Evolutionary conservation across 106 monocot genomes (phyloP), one percentile per base, ranked within the genome.

Genomic region (Platanthera guangdongensis): DNA sequence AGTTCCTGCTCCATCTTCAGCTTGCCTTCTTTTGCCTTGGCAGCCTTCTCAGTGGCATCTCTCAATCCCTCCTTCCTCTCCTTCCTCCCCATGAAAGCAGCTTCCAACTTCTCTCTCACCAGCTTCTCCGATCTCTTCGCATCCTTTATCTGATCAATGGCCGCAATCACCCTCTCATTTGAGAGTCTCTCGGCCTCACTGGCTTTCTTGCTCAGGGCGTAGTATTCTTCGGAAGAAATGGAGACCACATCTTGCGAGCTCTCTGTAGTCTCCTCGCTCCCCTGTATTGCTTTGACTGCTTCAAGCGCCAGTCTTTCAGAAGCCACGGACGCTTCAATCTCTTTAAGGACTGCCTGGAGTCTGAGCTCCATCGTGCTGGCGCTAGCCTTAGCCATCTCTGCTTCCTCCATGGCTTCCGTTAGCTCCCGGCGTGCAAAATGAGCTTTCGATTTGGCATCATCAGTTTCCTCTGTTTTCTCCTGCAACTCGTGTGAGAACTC

Each of bases 141-240:
- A 19, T 71, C 82, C n/a, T 88, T 79, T 71, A 92, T 85, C 57
- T 84, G 74, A 46, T 86, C 84, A 0, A 92, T 50, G 0, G 88
- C 89, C 15, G 72, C 53, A 5, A 80, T 73, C 18, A 92, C 85
- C 21, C 74, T 81, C 75, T 82, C 80, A 22, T 80, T 86, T 12
- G 92, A 86, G 13, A 76, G 62, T 57, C 86, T 85, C 75, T 95
- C 92, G 0, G 83, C 87, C 25, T 88, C 86, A 57, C 78, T 75
- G 3, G 88, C 92, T 74, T 50, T 74, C 73, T 88, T 92, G 80
- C 86, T 90, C 12, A 95, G 86, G 4, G 6, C 65, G 52, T 85
- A 77, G 82, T 92, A 95, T 11, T 95, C 88, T 19, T 95, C 92
- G 13, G 89, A 52, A 47, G 84, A 74, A 74, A 95, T 72, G 0